A percentile compares a stretch with the other conserved stretches of the same genome.
phyloP scores from a whole-genome alignment of 441 rosid species.

The Populus trichocarpa region DNA sequence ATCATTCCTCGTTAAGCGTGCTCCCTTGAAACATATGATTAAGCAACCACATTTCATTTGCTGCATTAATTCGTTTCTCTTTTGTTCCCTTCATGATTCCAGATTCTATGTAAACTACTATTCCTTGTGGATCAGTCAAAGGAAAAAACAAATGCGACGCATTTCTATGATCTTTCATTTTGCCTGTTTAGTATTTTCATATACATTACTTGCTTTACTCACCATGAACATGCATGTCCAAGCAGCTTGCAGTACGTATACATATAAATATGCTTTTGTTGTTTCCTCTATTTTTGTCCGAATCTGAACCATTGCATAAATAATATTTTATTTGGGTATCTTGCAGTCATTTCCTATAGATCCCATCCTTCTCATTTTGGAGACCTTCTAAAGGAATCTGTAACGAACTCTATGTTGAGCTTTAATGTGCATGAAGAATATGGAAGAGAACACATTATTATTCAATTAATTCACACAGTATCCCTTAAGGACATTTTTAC shows the following conservation, averaged over 20 bases:
- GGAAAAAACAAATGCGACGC: background rate
- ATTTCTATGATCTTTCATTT: background rate
- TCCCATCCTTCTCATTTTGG: background rate
- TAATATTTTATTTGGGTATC: background rate
- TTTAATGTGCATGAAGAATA: slow-evolving; percentile 18
- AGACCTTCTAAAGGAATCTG: slow-evolving; percentile 18
- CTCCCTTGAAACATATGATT: background rate
- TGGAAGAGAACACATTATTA: background rate
- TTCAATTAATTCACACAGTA: background rate
- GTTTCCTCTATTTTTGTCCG: background rate
- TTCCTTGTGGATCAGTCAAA: background rate
- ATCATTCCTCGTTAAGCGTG: background rate
- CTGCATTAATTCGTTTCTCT: background rate
- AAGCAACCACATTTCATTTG: background rate
- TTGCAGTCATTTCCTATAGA: background rate
- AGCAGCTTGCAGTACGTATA: background rate
- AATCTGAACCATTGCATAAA: background rate
- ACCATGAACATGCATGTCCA: background rate
- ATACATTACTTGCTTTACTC: background rate
- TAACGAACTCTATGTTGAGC: slow-evolving; percentile 9
- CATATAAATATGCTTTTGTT: background rate
- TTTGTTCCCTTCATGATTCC: background rate
- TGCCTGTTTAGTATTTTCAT: background rate
- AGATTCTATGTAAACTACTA: background rate
- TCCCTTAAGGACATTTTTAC: background rate